Evolutionary conservation across 2,329 filamentous ascomycete species (phyloP).

Genomic region (Drechslerella coelobrocha): DNA sequence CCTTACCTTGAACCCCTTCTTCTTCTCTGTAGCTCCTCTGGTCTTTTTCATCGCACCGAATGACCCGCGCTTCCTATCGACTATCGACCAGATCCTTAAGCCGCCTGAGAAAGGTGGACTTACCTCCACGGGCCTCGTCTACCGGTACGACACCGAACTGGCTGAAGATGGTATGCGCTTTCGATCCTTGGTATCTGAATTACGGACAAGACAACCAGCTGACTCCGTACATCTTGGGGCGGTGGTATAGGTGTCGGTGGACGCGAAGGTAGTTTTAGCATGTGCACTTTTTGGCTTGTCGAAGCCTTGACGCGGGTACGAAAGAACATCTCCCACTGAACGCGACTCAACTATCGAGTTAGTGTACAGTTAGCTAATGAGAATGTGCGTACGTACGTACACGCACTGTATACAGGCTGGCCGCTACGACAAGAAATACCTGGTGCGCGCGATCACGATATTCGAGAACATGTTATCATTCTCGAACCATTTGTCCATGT

Average conservation of each 20-base stretch:
- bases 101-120: conserved; percentile 77
- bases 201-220: conserved; percentile 48
- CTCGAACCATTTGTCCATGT: conserved; percentile 78
- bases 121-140: conserved; percentile 76
- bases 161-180: conserved; percentile 70
- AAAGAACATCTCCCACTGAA: conserved; percentile 53
- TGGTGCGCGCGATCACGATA: conserved; percentile 69
- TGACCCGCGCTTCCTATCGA: conserved; percentile 75
- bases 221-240: conserved; percentile 37
- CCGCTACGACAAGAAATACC: conserved; percentile 69
- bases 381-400: too few species aligned
- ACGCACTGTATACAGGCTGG: conserved; percentile 15
- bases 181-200: conserved; percentile 8
- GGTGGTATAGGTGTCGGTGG: conserved; percentile 70
- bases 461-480: conserved; percentile 81
- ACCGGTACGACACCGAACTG: conserved; percentile 73
- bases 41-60: conserved; percentile 82
- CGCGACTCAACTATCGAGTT: neutral
- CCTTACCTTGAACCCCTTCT: neutral
- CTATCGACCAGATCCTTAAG: conserved; percentile 73
- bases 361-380: neutral
- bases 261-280: conserved; percentile 76
- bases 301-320: conserved; percentile 76
- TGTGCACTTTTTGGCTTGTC: conserved; percentile 85
- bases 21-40: conserved; percentile 65